phyloP scores from a whole-genome alignment of 2,329 filamentous ascomycete species.

The Sarocladium brachiariae region DNA sequence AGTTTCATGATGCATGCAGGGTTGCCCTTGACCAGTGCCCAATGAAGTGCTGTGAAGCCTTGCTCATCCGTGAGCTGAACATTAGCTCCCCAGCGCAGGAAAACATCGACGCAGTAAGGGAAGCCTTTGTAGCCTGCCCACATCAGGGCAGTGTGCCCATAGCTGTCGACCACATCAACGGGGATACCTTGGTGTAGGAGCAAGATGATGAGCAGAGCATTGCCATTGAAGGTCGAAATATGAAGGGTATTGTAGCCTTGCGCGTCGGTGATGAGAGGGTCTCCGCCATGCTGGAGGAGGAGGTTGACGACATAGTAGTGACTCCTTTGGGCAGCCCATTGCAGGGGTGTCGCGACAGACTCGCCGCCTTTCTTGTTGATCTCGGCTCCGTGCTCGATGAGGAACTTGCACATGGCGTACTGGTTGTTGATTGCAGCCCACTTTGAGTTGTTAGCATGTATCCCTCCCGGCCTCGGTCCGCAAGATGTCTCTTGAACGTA shows the following conservation, averaged over 20 bases:
- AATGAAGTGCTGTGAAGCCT: slow-evolving; percentile 91
- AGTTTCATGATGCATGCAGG: slow-evolving; percentile 86
- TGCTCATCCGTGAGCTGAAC: slow-evolving; percentile 86
- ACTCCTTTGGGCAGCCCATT: slow-evolving; percentile 95
- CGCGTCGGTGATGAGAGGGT: slow-evolving; percentile 84
- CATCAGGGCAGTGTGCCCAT: slow-evolving; percentile 93
- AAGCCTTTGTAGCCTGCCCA: slow-evolving; percentile 99
- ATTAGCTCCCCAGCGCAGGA: slow-evolving; percentile 90
- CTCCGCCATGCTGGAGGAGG: slow-evolving; percentile 82
- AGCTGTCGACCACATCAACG: slow-evolving; percentile 82
- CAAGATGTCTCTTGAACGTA: slow-evolving; percentile 37
- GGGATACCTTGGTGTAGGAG: slow-evolving; percentile 93
- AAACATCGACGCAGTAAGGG: slow-evolving; percentile 83
- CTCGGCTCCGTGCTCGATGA: slow-evolving; percentile 76
- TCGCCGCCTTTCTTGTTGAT: slow-evolving; percentile 95
- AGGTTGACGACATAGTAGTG: slow-evolving; percentile 96
- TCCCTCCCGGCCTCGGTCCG: slow-evolving; percentile 12
- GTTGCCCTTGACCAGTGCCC: slow-evolving; percentile 91
- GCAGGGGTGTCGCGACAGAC: slow-evolving; percentile 84
- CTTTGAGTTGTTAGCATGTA: slow-evolving; percentile 38
- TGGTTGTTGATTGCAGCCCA: slow-evolving; percentile 99
- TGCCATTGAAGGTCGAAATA: slow-evolving; percentile 94
- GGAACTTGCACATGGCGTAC: slow-evolving; percentile 92
- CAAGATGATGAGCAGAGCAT: slow-evolving; percentile 80
- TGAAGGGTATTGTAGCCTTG: slow-evolving; percentile 98